Evolutionary conservation across 2,329 filamentous ascomycete species (phyloP), one percentile per base, ranked within the genome.

Genomic region (Beauveria sp.): DNA sequence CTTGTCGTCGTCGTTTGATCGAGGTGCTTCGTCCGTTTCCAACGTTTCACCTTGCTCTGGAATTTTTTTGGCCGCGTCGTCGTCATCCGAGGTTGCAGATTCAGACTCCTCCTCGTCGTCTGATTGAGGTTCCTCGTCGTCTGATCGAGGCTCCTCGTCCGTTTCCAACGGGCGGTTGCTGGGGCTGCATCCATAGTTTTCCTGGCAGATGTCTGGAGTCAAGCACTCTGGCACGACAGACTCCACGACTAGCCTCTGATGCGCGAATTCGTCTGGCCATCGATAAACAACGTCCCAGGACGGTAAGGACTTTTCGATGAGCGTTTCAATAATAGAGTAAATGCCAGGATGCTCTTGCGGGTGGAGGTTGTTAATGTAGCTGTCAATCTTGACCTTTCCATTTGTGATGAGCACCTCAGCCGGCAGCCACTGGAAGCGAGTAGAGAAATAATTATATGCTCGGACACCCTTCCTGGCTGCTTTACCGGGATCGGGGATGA

Each of bases 331-430:
- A 2, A 76, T 64, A 1, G 58, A 61, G 60, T 80, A 81, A 0
- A 81, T 67, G 2, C 60, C 63, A 7, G 65, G 63, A 52, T 80
- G 71, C 2, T 71, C 58, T 1, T 61, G 20, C 0, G 81, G 80
- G 63, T 83, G 79, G 0, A 82, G 67, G 64, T 82, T 83, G 67
- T 83, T 83, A 67, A 83, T 75, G 64, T 83, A 83, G 64, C 77
- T 80, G 5, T 72, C 72, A 30, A 83, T 77, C 18, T 69, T 74
- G 14, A 73, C 70, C 6, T 62, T 66, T 1, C 69, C 70, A 8
- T 73, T 68, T 3, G 3, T 67, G 48, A 81, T 70, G n/a, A 72
- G 66, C 14, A 84, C 72, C 3, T 81, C 76, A 50, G 76, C 77
- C 18, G 82, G 82, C 18, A 85, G 70, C 79, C 77, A 80, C 60